These are phyloP conservation scores for Pyrenophora seminiperda DNA, from an alignment of 2,329 filamentous ascomycete genomes.

Conservation along the genomic window DNA sequence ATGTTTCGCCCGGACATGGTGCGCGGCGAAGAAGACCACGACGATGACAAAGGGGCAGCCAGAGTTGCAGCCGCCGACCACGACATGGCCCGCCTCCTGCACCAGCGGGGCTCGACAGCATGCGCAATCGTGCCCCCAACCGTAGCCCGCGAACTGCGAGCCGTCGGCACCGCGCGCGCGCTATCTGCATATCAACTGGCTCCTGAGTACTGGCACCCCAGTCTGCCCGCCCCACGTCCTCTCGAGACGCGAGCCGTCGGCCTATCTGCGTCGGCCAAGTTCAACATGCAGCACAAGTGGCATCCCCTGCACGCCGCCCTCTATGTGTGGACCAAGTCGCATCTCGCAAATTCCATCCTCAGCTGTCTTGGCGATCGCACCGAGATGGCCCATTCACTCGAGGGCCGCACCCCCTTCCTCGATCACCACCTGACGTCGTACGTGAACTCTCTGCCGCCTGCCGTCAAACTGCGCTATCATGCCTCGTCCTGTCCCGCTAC, in stretches of 20 bases:
- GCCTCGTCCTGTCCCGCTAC: neutral
- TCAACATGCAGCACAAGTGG: slow-evolving; percentile 20
- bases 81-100: neutral
- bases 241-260: neutral
- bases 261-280: neutral
- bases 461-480: slow-evolving; percentile 44
- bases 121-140: neutral
- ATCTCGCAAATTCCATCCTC: slow-evolving; percentile 44
- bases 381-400: slow-evolving; percentile 51
- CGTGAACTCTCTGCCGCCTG: slow-evolving; percentile 46
- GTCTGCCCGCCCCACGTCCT: neutral
- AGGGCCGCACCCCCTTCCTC: slow-evolving; percentile 49
- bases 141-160: neutral
- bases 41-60: neutral
- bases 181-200: neutral
- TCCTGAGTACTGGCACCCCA: neutral
- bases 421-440: slow-evolving; percentile 49
- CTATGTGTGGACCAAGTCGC: slow-evolving; percentile 31
- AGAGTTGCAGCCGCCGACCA: neutral
- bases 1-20: slow-evolving; percentile 55
- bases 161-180: neutral
- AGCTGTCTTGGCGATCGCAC: slow-evolving; percentile 53
- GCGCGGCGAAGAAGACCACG: slow-evolving; percentile 52
- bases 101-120: neutral
- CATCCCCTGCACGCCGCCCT: slow-evolving; percentile 29